These are phyloP conservation scores for Rhododendron henanense DNA, from an alignment of 148 eudicot species.

Conservation along the genomic window DNA sequence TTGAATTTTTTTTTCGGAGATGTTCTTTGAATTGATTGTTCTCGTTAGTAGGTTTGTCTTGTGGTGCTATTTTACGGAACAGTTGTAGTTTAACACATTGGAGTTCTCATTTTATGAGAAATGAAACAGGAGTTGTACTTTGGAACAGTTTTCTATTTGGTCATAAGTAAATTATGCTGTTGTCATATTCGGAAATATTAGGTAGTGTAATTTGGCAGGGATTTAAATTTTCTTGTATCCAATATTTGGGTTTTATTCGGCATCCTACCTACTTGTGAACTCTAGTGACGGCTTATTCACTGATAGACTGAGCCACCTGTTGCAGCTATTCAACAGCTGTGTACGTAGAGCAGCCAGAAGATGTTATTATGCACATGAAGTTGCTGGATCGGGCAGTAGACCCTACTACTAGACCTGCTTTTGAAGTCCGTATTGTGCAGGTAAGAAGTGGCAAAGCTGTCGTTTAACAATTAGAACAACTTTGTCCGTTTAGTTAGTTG, in stretches of 20 bases:
- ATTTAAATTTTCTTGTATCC: neutral
- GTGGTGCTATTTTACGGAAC: neutral
- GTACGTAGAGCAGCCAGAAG: slow-evolving; percentile 74
- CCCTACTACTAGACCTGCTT: slow-evolving; percentile 46
- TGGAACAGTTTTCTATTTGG: neutral
- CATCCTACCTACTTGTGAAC: slow-evolving; percentile 1
- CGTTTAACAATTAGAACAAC: neutral
- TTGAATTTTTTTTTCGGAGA: neutral
- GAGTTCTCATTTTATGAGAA: neutral
- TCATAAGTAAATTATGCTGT: neutral
- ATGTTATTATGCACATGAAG: slow-evolving; percentile 71
- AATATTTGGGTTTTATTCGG: neutral
- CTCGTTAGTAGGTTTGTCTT: neutral
- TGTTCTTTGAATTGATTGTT: neutral
- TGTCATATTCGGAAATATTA: neutral
- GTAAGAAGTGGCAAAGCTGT: slow-evolving; percentile 21
- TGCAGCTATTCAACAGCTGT: slow-evolving; percentile 77
- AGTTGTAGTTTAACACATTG: neutral
- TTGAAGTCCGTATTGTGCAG: slow-evolving; percentile 66
- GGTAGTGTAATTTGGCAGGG: neutral
- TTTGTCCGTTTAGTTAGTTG: neutral
- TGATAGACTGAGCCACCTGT: neutral
- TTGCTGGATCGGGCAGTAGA: slow-evolving; percentile 58
- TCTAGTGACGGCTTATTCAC: neutral
- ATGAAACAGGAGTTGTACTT: neutral